Base-by-base conservation (phyloP, 1,284 basidiomycete species). In the Papiliotrema laurentii region DNA sequence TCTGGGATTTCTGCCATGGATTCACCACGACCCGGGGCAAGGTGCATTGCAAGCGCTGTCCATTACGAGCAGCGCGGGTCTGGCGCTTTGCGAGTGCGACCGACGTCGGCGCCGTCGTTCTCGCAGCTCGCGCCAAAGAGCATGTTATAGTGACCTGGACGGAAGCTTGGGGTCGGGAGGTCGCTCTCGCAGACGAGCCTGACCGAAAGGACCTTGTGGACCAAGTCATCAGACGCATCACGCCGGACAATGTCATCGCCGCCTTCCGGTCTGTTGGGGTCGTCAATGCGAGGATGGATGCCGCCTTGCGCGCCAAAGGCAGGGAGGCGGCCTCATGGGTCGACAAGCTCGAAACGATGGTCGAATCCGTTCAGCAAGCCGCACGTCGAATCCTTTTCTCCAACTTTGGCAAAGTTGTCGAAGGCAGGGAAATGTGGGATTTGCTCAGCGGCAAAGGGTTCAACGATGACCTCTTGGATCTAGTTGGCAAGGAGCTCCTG, bases 1-100 rank as follows among this genome's bases (percentile, higher is more conserved):
- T 88, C 16, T 81, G 86, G 61, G 87, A 90, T 65, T 91, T 93
- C 82, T 80, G 86, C 61, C 89, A 93, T 64, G 89, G 89, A 1
- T 80, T 93, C n/a, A n/a, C n/a, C n/a, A n/a, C 61, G 75, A 82
- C 28, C 85, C n/a, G n/a, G 85, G 62, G 85, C 87, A 64, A 84
- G 86, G 56, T 91, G 88, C 66, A 78, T 43, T 92, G 89, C 63
- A 79, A 84, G 26, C 84, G 87, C 58, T 92, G 89, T 65, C 81
- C 86, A 1, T 77, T 82, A 4, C 81, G 90, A 11, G 82, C 83
- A 0, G 86, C 88, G 0, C 78, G 89, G 21, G 81, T 92, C 1
- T 84, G 92, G 61, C 83, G 86, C 53, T 94, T 94, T 53, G 80
- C 89, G 0, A 59, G 83, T 4, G 66, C 78, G 0, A 80, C 84